These are phyloP conservation scores for Capillidium rhysosporum DNA, from an alignment of 371 early-diverging fungal genomes.

Conservation along the genomic window DNA sequence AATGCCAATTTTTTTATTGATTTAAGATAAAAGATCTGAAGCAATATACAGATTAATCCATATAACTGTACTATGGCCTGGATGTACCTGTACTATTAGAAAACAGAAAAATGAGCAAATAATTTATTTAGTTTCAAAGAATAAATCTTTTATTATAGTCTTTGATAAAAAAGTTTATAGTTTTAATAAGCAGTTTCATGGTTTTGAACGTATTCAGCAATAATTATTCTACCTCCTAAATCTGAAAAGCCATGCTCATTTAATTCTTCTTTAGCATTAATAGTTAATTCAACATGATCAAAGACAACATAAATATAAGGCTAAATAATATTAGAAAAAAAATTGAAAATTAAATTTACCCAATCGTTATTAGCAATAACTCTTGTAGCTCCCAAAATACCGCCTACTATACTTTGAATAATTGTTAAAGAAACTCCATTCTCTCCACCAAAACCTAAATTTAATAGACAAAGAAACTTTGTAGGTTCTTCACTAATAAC, in stretches of 20 bases:
- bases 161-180: too few species aligned
- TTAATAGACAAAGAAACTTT: neutral
- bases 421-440: neutral
- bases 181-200: conserved; percentile 3
- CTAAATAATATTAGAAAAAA: neutral
- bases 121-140: too few species aligned
- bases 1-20: too few species aligned
- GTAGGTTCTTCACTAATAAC: conserved; percentile 3
- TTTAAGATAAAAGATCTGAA: too few species aligned
- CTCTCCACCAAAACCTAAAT: conserved; percentile 4
- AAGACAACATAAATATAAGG: conserved; percentile 4
- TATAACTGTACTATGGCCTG: too few species aligned
- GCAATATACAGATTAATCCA: too few species aligned
- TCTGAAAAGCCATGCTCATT: neutral
- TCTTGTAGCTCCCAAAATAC: neutral
- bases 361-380: conserved; percentile 4
- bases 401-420: neutral
- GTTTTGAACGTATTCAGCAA: neutral
- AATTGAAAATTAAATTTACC: neutral
- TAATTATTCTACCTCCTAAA: neutral
- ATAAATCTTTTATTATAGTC: too few species aligned
- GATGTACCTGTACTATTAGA: too few species aligned
- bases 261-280: conserved; percentile 4
- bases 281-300: neutral
- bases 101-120: too few species aligned